Conservation (phyloP, 257 asterid species). For the Nicotiana undulata region DNA sequence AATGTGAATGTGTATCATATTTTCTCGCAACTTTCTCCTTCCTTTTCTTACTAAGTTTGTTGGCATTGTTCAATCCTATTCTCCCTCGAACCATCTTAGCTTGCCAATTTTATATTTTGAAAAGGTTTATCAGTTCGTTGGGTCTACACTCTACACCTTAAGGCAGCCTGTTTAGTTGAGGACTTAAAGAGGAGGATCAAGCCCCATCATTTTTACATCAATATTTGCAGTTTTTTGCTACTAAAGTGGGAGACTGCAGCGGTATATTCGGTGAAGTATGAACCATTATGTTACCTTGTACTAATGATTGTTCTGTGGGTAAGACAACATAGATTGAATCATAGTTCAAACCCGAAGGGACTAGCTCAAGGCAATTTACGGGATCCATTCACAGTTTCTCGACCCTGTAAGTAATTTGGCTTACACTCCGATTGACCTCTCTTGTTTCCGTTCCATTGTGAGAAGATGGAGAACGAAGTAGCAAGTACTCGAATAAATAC, state of each 20-base stretch:
- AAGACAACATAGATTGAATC: neutral
- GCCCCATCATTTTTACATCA: neutral
- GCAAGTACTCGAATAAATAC: neutral
- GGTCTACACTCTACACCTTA: too few species aligned
- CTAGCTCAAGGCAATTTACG: neutral
- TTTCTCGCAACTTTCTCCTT: neutral
- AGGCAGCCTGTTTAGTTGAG: neutral
- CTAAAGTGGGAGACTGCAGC: too few species aligned
- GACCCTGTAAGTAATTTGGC: neutral
- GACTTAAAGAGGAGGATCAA: neutral
- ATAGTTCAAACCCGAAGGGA: neutral
- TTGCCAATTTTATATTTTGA: neutral
- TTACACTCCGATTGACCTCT: neutral
- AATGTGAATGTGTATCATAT: constrained; percentile 16
- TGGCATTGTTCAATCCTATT: neutral
- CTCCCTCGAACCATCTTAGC: neutral
- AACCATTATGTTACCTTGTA: neutral
- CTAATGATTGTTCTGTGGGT: neutral
- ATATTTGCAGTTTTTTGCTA: neutral
- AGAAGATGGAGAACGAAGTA: neutral
- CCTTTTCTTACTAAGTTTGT: neutral
- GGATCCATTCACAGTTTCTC: neutral
- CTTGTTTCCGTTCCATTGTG: neutral
- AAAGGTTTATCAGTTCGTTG: neutral
- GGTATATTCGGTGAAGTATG: too few species aligned